phyloP scores from a whole-genome alignment of 1,284 basidiomycete species.

The Moesziomyces aphidis region DNA sequence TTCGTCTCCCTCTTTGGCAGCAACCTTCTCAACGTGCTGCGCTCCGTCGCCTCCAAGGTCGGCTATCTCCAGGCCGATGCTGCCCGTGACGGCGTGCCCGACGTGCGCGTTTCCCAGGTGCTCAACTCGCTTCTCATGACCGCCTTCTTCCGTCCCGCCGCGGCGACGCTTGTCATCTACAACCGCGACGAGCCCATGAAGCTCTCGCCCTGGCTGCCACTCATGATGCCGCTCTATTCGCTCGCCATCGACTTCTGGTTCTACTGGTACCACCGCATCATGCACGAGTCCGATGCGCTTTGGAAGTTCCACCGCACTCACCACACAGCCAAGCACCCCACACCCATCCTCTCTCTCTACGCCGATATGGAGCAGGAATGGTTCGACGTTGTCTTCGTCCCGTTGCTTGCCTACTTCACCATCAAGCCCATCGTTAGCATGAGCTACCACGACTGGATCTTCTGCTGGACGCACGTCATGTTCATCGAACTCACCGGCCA shows the following conservation, averaged over 20 bases:
- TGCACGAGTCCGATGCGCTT: conserved; percentile 56
- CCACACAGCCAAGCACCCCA: conserved; percentile 60
- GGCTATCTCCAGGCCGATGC: conserved; percentile 56
- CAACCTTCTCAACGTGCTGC: conserved; percentile 29
- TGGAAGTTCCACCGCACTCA: conserved; percentile 56
- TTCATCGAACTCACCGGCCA: conserved; percentile 60
- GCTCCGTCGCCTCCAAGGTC: conserved; percentile 24
- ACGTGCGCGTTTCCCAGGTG: conserved; percentile 33
- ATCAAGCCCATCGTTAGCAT: conserved; percentile 25
- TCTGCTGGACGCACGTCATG: conserved; percentile 49
- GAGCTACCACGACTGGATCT: conserved; percentile 43
- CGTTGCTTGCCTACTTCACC: conserved; percentile 41
- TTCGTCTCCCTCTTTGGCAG: conserved; percentile 41
- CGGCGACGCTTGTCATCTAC: conserved; percentile 51
- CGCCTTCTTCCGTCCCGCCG: conserved; percentile 46
- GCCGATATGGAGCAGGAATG: conserved; percentile 60
- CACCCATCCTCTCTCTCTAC: conserved; percentile 46
- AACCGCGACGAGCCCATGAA: conserved; percentile 35
- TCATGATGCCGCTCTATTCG: conserved; percentile 51
- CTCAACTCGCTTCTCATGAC: conserved; percentile 39
- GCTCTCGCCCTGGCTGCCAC: conserved; percentile 44
- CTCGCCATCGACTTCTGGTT: conserved; percentile 59
- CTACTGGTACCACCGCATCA: conserved; percentile 61
- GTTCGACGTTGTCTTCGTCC: conserved; percentile 54
- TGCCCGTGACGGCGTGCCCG: conserved; percentile 52